These are phyloP conservation scores for Silene uniflora DNA, from an alignment of 148 eudicot species.

Conservation along the genomic window DNA sequence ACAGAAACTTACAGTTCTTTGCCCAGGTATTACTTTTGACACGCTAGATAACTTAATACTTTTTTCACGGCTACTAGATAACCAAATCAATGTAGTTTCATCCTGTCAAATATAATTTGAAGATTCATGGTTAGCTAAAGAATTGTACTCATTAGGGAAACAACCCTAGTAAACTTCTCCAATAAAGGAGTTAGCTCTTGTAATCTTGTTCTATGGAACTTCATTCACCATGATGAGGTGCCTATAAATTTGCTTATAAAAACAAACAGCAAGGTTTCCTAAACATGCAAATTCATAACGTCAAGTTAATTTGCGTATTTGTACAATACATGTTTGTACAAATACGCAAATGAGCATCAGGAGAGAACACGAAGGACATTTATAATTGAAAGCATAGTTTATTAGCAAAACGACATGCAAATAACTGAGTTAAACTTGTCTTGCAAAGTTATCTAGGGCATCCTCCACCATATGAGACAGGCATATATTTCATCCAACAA, in stretches of 20 bases:
- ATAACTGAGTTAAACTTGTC: neutral
- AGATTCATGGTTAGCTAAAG: slow-evolving; percentile 5
- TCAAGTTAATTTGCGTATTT: neutral
- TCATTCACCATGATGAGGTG: neutral
- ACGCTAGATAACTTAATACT: slow-evolving; percentile 73
- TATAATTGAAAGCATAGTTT: neutral
- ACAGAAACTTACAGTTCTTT: slow-evolving; percentile 75
- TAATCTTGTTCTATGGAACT: neutral
- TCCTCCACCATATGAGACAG: neutral
- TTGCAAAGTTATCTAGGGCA: neutral
- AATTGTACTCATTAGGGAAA: neutral
- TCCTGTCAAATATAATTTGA: slow-evolving; percentile 42
- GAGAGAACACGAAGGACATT: neutral
- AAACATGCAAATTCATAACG: neutral
- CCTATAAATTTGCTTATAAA: neutral
- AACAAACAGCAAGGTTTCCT: neutral
- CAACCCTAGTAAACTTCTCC: neutral
- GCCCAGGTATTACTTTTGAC: slow-evolving; percentile 83
- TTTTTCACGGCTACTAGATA: slow-evolving; percentile 71
- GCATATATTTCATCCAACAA: slow-evolving; percentile 4
- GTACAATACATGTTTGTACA: neutral
- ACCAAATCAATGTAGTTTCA: slow-evolving; percentile 82
- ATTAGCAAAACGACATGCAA: neutral
- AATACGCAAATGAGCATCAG: neutral
- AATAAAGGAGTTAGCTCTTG: neutral